Percentiles rank a stretch among this genome's conserved stretches.
Conservation (phyloP, 164 flowering plant species). For the Vitis amurensis region DNA sequence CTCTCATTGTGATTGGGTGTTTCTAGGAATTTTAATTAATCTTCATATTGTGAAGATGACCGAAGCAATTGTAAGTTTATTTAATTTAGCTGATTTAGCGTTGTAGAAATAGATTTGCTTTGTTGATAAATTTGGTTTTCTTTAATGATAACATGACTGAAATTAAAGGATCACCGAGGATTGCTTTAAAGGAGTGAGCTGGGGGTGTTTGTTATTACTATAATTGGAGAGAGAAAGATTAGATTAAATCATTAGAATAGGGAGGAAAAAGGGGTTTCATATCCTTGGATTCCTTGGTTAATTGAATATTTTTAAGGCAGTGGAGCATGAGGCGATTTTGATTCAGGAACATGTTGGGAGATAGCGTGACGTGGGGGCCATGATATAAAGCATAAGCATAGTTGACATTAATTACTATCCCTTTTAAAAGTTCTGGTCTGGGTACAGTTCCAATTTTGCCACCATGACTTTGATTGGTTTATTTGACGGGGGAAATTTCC, state of each 20-base stretch:
- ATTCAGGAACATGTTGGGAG: conserved; percentile 17
- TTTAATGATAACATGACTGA: not conserved
- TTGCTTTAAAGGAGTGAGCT: conserved; percentile 12
- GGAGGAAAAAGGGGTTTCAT: conserved; percentile 5
- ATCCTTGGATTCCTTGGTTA: conserved; percentile 21
- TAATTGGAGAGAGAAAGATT: not conserved
- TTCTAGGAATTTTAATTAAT: too few species aligned
- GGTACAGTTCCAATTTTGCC: conserved; percentile 6
- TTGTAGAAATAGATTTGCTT: too few species aligned
- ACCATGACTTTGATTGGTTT: not conserved
- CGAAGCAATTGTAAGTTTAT: too few species aligned
- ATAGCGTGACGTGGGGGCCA: conserved; percentile 15
- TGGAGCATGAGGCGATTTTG: conserved; percentile 8
- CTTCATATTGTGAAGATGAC: too few species aligned
- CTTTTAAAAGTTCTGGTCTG: conserved; percentile 9
- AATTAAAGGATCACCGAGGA: too few species aligned
- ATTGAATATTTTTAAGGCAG: not conserved
- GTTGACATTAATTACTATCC: conserved; percentile 4
- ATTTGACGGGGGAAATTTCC: too few species aligned
- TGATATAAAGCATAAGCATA: too few species aligned
- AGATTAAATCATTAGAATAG: not conserved
- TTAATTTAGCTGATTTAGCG: too few species aligned
- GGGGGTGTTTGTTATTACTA: not conserved
- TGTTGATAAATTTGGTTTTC: not conserved
- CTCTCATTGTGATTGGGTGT: too few species aligned